Percentiles rank a stretch among this genome's conserved stretches.
These are phyloP conservation scores for Zymoseptoria passerinii DNA, from an alignment of 2,329 filamentous ascomycete genomes.

Conservation along the genomic window DNA sequence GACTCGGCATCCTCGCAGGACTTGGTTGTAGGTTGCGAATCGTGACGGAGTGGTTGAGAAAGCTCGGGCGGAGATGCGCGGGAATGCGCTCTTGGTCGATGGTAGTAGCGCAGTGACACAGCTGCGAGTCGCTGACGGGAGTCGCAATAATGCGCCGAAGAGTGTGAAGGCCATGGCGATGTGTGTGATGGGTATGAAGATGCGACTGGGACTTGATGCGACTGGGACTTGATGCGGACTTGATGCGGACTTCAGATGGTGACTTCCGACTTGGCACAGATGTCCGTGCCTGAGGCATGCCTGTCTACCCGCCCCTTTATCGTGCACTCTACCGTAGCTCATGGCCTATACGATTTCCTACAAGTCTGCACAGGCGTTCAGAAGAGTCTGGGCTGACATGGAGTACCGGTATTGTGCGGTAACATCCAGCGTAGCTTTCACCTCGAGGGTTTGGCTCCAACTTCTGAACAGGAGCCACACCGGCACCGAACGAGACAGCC, in stretches of 20 bases:
- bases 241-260: background rate
- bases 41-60: conserved; percentile 33
- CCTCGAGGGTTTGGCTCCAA: too few relatives aligned
- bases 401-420: too few relatives aligned
- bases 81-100: conserved; percentile 12
- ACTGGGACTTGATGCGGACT: too few relatives aligned
- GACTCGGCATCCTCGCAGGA: conserved; percentile 62
- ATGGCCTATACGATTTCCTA: too few relatives aligned
- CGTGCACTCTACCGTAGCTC: too few relatives aligned
- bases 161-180: conserved; percentile 33
- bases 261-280: background rate
- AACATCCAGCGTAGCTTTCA: too few relatives aligned
- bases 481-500: background rate
- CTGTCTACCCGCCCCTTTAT: too few relatives aligned
- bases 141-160: conserved; percentile 33
- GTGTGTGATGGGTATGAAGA: background rate
- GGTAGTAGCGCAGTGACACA: conserved; percentile 17
- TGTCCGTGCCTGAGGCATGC: too few relatives aligned
- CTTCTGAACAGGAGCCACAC: background rate
- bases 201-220: background rate
- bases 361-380: too few relatives aligned
- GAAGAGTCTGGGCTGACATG: too few relatives aligned
- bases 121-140: conserved; percentile 22
- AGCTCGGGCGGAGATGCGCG: conserved; percentile 22
- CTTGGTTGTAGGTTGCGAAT: conserved; percentile 44